Conservation (phyloP, 2,329 filamentous ascomycete species). For the Zymoseptoria brevis region DNA sequence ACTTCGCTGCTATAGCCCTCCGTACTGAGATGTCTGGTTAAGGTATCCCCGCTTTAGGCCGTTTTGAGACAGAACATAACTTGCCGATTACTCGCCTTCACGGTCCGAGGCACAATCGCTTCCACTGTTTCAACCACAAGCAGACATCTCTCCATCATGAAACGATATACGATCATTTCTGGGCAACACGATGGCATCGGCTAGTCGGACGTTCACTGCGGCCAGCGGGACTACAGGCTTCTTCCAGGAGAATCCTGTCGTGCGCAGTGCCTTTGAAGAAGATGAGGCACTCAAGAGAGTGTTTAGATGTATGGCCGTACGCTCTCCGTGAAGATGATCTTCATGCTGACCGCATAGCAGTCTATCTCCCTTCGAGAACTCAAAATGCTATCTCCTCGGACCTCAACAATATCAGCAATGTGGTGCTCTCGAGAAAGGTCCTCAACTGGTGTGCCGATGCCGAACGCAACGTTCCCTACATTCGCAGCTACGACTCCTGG, state of each 20-base stretch:
- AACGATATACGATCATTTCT: background rate
- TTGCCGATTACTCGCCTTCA: background rate
- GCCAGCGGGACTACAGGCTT: slow-evolving; percentile 11
- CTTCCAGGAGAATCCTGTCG: slow-evolving; percentile 10
- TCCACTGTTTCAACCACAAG: background rate
- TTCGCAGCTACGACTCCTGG: slow-evolving; percentile 54
- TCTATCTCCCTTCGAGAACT: slow-evolving; percentile 37
- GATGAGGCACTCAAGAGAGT: slow-evolving; percentile 9
- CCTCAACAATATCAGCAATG: slow-evolving; percentile 38
- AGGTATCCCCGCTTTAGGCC: background rate
- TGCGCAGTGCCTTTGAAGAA: slow-evolving; percentile 7
- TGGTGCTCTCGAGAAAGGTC: slow-evolving; percentile 47
- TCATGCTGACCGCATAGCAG: background rate
- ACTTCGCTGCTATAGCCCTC: background rate
- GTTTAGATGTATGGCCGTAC: background rate
- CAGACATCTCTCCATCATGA: background rate
- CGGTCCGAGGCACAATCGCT: background rate
- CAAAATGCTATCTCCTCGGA: slow-evolving; percentile 5
- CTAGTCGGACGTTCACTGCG: background rate
- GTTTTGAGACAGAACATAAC: background rate
- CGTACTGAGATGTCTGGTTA: background rate
- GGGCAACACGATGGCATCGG: background rate
- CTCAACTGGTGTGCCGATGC: slow-evolving; percentile 55
- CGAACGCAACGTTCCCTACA: slow-evolving; percentile 55
- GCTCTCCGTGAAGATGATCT: background rate